Base-by-base conservation (phyloP, 225 moss, liverwort and hornwort species). In the Polytrichum formosum region DNA sequence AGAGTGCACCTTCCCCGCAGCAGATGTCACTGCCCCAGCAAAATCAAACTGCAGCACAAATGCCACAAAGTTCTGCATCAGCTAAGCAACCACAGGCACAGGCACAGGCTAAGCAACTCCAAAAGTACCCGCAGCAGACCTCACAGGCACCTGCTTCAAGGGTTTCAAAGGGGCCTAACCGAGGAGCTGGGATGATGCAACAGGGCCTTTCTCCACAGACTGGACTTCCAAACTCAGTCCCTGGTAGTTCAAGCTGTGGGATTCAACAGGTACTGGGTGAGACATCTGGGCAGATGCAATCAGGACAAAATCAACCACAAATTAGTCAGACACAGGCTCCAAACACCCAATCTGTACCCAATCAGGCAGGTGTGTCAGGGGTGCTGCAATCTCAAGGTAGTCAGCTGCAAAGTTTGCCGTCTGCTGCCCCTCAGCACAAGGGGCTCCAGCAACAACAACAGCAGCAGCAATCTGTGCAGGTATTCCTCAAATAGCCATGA, bases 401-500 rank as follows among this genome's bases (percentile, higher is more conserved):
- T 27, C 64, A 68, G 67, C 16, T 53, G 6, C 70, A 75, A 64
- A 56, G 61, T 37, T 25, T 74, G 37, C 69, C 65, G 26, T 61
- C 30, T 54, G 70, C 67, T 18, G 56, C 46, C 33, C 29, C 55
- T 58, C 79, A 70, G 27, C 71, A 63, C 5, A 83, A 80, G 55
- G 76, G 67, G 17, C 74, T 65, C 19, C 73, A 81, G 72, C 82
- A 74, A 71, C 33, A 66, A 33, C 70, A 79, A 67, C 79, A 64
- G 6, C 81, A 65, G 63, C 75, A 81, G 79, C 77, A 79, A 73
- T 54, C 79, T 31, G 26, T 67, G 69, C 77, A 80, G 77, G 80
- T 80, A 80, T 29, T 20, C 54, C 17, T 54, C 31, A 63, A 23
- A 16, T 63, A 18, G 25, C 25, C 23, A 22, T 63, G 63, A 35